These are phyloP conservation scores for Penicillium paneum DNA, from an alignment of 2,329 filamentous ascomycete genomes.

Conservation along the genomic window DNA sequence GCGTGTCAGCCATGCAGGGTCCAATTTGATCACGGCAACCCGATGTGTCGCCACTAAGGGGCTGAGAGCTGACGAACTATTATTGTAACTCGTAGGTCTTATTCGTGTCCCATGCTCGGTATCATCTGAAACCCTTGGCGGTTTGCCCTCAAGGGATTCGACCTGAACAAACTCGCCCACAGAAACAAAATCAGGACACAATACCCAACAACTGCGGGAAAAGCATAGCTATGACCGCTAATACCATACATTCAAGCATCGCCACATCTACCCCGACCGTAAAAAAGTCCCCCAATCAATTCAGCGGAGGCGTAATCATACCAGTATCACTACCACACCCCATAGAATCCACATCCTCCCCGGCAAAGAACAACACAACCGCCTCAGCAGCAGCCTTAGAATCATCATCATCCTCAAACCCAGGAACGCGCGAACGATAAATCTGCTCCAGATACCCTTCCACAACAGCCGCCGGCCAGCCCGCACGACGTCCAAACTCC, in stretches of 20 bases:
- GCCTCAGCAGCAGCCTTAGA: constrained; percentile 33
- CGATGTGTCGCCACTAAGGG: constrained; percentile 16
- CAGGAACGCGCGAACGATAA: constrained; percentile 15
- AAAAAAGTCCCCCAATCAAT: background rate
- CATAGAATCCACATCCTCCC: constrained; percentile 5
- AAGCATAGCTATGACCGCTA: background rate
- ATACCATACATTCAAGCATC: background rate
- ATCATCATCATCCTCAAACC: constrained; percentile 29
- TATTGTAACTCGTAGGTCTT: background rate
- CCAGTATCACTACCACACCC: constrained; percentile 10
- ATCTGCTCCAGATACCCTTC: constrained; percentile 21
- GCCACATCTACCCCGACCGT: background rate
- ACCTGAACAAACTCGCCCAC: background rate
- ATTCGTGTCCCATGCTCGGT: background rate
- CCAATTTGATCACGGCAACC: constrained; percentile 7
- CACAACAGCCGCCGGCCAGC: constrained; percentile 21
- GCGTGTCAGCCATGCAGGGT: constrained; percentile 7
- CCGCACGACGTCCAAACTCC: constrained; percentile 23
- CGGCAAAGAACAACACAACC: constrained; percentile 33
- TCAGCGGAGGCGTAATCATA: constrained; percentile 24
- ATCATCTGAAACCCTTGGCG: background rate
- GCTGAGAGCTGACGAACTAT: background rate
- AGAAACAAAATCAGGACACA: background rate
- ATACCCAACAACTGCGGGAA: background rate
- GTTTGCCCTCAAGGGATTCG: background rate